Base-by-base conservation (phyloP, 192 early-diverging fungal genomes). In the Coemansia sp. region DNA sequence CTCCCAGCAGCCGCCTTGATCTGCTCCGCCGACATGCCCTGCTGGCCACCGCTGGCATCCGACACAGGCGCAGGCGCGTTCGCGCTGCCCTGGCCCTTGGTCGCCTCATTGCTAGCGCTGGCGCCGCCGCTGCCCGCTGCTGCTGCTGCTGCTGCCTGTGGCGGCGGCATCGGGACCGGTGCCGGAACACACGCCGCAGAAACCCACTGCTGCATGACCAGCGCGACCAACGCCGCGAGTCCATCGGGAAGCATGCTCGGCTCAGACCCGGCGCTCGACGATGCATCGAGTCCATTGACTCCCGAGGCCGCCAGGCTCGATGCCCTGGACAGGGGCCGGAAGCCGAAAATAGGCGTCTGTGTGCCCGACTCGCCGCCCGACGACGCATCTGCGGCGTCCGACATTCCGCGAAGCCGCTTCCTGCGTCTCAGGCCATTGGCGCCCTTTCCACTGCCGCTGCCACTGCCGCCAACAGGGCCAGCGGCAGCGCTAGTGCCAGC, bases 131-230 rank as follows among this genome's bases (percentile, higher is more conserved):
- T n/a, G n/a, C n/a, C n/a, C n/a, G n/a, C n/a, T n/a, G n/a, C n/a
- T n/a, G n/a, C n/a, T n/a, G n/a, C 39, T 18, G 16, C 39, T 4
- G 3, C 5, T 13, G 30, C 27, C 58, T 32, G 34, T 23, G 55
- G 32, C 23, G 55, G 55, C 20, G 58, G 61, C 45, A 47, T 24
- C 6, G 68, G 61, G 10, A 27, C 50, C 13, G 27, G 8, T 0
- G 47, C 24, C 3, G 73, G 73, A 11, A 64, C 68, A 30, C 55
- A 64, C 16, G 63, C 61, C 0, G 74, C 69, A 11, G 70, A 59
- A 60, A 69, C 63, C 74, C 74, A 74, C 69, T 75, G 74, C 69
- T 75, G 73, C 49, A 69, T 45, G 25, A 74, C 74, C 45, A 81
- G 62, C 20, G 78, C 73, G 1, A 75, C 67, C 4, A 75, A 61